Evolutionary conservation across 129 eudicot species (phyloP).

Genomic region (Flaveria ramosissima): DNA sequence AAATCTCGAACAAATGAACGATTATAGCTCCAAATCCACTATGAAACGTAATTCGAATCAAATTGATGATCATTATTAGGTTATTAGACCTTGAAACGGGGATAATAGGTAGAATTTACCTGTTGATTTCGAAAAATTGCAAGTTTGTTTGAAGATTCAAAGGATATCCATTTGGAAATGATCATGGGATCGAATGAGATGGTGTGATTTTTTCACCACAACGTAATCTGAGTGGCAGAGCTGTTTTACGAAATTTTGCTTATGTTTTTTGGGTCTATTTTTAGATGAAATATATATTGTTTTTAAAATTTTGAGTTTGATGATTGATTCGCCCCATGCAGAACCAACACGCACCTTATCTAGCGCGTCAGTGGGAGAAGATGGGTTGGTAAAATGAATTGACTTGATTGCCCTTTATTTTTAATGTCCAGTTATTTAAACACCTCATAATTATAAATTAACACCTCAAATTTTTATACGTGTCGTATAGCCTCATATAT

Average conservation of each 20-base stretch:
- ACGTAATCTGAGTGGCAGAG: slow-evolving; percentile 32
- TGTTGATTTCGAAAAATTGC: neutral
- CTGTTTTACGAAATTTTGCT: slow-evolving; percentile 6
- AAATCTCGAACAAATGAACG: slow-evolving; percentile 25
- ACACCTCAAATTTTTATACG: no score
- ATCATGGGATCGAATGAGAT: slow-evolving; percentile 24
- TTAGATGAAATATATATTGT: slow-evolving; percentile 25
- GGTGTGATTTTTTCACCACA: slow-evolving; percentile 30
- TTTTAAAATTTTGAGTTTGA: slow-evolving; percentile 10
- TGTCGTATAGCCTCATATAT: no score
- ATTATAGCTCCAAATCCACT: slow-evolving; percentile 36
- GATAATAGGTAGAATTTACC: slow-evolving; percentile 11
- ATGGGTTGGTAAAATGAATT: neutral
- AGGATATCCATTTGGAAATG: slow-evolving; percentile 17
- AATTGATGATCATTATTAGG: slow-evolving; percentile 5
- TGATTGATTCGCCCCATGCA: slow-evolving; percentile 28
- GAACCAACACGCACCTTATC: slow-evolving; percentile 1
- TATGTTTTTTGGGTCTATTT: slow-evolving; percentile 20
- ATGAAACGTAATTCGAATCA: neutral
- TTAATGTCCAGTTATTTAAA: no score
- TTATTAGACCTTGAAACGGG: neutral
- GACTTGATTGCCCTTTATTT: neutral
- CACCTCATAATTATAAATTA: no score
- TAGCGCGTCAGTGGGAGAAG: neutral
- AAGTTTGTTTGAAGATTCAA: slow-evolving; percentile 17